Percentiles rank a stretch among this genome's conserved stretches.
phyloP scores from a whole-genome alignment of 2,329 filamentous ascomycete species.

The Alternaria atra region DNA sequence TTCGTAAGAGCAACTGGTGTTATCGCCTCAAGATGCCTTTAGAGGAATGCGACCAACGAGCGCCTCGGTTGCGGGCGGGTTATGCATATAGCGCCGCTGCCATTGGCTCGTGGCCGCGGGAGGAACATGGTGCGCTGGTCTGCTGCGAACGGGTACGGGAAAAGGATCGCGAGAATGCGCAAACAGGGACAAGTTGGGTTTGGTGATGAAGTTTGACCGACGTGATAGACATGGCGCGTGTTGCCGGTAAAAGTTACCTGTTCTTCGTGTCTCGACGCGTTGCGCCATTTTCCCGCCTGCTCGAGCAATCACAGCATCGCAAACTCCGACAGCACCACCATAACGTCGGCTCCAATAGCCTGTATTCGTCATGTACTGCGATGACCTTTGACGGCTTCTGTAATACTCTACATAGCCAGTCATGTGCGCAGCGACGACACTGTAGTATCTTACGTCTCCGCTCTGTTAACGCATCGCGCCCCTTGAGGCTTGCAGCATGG shows the following conservation, averaged over 20 bases:
- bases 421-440: background rate
- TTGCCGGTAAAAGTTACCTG: slow-evolving; percentile 30
- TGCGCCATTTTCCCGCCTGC: slow-evolving; percentile 24
- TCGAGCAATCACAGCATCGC: slow-evolving; percentile 27
- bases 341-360: slow-evolving; percentile 16
- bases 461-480: background rate
- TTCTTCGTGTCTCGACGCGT: slow-evolving; percentile 22
- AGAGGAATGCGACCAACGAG: slow-evolving; percentile 21
- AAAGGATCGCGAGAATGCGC: background rate
- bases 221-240: slow-evolving; percentile 4
- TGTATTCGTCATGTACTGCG: background rate
- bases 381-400: background rate
- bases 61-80: slow-evolving; percentile 35
- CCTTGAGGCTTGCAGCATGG: background rate
- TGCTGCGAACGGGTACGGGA: background rate
- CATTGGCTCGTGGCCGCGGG: slow-evolving; percentile 30
- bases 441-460: background rate
- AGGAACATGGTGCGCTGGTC: slow-evolving; percentile 8
- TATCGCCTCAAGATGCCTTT: slow-evolving; percentile 31
- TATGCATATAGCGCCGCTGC: slow-evolving; percentile 26
- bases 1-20: slow-evolving; percentile 19
- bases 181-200: background rate
- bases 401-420: background rate
- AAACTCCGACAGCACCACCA: slow-evolving; percentile 12
- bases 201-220: background rate